Evolutionary conservation across 495 filamentous ascomycete genomes (phyloP).

Genomic region (Chaetomidium leptoderma): DNA sequence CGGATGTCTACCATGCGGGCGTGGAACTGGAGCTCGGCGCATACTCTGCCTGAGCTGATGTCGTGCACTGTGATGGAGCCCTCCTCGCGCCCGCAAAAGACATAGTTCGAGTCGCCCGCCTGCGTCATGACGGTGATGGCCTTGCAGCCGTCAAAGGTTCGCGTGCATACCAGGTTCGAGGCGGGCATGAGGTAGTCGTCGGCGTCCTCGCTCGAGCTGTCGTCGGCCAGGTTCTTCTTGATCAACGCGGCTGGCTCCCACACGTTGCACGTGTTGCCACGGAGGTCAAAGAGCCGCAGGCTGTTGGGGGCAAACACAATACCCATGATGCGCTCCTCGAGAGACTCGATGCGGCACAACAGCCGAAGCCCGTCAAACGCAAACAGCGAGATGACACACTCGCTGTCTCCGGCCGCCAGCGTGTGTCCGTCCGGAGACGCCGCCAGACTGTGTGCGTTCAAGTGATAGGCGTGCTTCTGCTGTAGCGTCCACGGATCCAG

Average conservation of each 20-base stretch:
- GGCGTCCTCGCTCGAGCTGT: slow-evolving; percentile 22
- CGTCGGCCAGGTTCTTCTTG: slow-evolving; percentile 21
- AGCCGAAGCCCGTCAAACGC: slow-evolving; percentile 21
- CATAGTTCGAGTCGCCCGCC: slow-evolving; percentile 14
- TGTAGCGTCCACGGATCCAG: slow-evolving; percentile 19
- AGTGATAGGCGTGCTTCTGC: slow-evolving; percentile 17
- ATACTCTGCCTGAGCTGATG: slow-evolving; percentile 11
- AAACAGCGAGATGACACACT: slow-evolving; percentile 23
- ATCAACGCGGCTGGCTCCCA: slow-evolving; percentile 27
- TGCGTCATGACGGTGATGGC: slow-evolving; percentile 19
- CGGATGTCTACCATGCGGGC: slow-evolving; percentile 20
- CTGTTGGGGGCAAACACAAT: slow-evolving; percentile 24
- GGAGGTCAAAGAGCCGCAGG: slow-evolving; percentile 22
- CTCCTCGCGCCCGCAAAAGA: slow-evolving; percentile 26
- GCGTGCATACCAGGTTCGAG: slow-evolving; percentile 15
- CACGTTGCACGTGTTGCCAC: slow-evolving; percentile 21
- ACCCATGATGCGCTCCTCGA: slow-evolving; percentile 22
- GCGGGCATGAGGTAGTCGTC: slow-evolving; percentile 20
- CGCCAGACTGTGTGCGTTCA: slow-evolving; percentile 23
- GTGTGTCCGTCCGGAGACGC: slow-evolving; percentile 23
- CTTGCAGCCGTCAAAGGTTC: slow-evolving; percentile 19
- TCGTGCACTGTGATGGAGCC: slow-evolving; percentile 25
- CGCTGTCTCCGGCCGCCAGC: slow-evolving; percentile 24
- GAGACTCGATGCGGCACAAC: slow-evolving; percentile 20
- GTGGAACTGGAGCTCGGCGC: slow-evolving; percentile 16